Conservation (phyloP, 768 basidiomycete genomes). For the Guyanaporus albipodus region DNA sequence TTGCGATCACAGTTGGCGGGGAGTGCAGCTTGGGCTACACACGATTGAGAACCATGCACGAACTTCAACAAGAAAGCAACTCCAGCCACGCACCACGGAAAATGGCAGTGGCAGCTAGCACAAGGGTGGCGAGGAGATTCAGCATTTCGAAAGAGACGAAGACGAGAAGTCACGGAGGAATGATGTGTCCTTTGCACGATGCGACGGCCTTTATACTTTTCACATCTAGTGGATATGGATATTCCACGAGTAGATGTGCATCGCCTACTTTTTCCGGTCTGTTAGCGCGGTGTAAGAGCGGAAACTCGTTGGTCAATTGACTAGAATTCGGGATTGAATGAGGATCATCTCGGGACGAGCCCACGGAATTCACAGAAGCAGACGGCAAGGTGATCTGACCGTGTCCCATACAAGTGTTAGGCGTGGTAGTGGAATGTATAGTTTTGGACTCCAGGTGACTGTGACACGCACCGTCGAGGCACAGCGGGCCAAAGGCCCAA, state of each 20-base stretch:
- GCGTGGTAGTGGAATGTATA: too few species aligned
- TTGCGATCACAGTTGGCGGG: slow-evolving; percentile 52
- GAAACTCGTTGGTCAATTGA: too few species aligned
- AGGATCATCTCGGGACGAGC: too few species aligned
- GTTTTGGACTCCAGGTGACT: too few species aligned
- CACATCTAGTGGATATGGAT: too few species aligned
- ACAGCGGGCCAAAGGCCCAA: too few species aligned
- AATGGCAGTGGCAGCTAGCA: slow-evolving; percentile 10
- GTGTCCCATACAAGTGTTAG: too few species aligned
- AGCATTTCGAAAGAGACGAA: slow-evolving; percentile 15
- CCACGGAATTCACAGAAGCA: too few species aligned
- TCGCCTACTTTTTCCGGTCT: neutral
- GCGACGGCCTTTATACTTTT: slow-evolving; percentile 19
- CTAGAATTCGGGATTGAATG: too few species aligned
- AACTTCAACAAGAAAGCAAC: neutral
- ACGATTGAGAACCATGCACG: neutral
- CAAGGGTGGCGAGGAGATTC: slow-evolving; percentile 12
- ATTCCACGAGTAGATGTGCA: neutral
- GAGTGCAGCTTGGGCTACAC: slow-evolving; percentile 43
- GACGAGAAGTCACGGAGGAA: neutral
- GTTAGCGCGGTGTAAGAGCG: too few species aligned
- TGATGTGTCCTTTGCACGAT: neutral
- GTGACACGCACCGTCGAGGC: too few species aligned
- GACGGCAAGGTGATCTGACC: too few species aligned
- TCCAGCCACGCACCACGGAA: slow-evolving; percentile 21